Conservation (phyloP, 1,139 yeast genomes). For the Lodderomyces parapsilosis region DNA sequence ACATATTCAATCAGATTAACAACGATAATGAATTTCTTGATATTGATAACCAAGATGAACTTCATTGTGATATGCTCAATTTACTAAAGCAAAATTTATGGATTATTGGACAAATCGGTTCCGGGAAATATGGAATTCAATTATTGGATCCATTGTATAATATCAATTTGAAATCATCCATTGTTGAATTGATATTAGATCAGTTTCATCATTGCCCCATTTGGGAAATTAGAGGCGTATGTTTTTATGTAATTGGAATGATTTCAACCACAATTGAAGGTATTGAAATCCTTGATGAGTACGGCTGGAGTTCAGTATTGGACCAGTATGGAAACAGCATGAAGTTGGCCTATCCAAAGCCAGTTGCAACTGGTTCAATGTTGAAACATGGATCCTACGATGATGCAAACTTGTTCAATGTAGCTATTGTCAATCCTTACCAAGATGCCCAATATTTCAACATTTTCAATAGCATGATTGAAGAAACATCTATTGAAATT, state of each 20-base stretch:
- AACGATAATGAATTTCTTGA: conserved; percentile 16
- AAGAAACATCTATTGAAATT: conserved; percentile 7
- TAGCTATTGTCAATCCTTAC: conserved; percentile 31
- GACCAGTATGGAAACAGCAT: conserved; percentile 52
- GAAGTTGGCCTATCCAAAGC: conserved; percentile 56
- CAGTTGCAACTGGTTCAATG: background rate
- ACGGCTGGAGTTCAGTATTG: conserved; percentile 67
- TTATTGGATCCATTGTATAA: conserved; percentile 56
- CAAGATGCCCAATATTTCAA: conserved; percentile 30
- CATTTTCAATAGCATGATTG: conserved; percentile 21
- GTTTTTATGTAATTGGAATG: conserved; percentile 77
- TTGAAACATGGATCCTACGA: conserved; percentile 2
- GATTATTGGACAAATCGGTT: conserved; percentile 84
- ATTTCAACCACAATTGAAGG: conserved; percentile 77
- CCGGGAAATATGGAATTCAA: conserved; percentile 65
- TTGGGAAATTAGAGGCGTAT: conserved; percentile 70
- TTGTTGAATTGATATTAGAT: conserved; percentile 50
- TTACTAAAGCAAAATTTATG: conserved; percentile 71
- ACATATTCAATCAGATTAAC: conserved; percentile 16
- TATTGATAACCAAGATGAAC: conserved; percentile 14
- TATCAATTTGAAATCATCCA: conserved; percentile 46
- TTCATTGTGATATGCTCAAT: conserved; percentile 8
- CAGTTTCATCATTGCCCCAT: conserved; percentile 46
- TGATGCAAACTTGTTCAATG: conserved; percentile 20
- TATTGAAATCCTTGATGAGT: conserved; percentile 79